These are phyloP conservation scores for Russula sp. DNA, from an alignment of 768 basidiomycete species.

Conservation along the genomic window DNA sequence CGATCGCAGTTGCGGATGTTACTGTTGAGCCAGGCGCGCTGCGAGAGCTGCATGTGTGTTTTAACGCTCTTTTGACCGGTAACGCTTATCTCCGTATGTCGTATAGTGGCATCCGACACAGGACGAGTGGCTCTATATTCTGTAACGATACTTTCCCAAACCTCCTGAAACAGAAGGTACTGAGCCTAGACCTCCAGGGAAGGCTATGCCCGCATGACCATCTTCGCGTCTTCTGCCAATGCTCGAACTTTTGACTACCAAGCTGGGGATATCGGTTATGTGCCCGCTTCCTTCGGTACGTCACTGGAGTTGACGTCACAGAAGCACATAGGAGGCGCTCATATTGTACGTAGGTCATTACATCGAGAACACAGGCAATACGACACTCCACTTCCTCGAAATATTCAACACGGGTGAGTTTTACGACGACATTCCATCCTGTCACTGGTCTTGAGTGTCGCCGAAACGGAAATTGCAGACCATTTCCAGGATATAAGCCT, in stretches of 20 bases:
- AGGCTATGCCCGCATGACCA: slow-evolving; percentile 46
- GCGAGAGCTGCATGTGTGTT: slow-evolving; percentile 50
- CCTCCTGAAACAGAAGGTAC: neutral
- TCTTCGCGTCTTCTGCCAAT: slow-evolving; percentile 47
- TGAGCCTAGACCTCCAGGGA: slow-evolving; percentile 32
- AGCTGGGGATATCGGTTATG: slow-evolving; percentile 56
- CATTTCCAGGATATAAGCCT: slow-evolving; percentile 29
- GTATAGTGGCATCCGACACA: slow-evolving; percentile 62
- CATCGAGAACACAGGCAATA: slow-evolving; percentile 37
- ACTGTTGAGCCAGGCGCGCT: slow-evolving; percentile 52
- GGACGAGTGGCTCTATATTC: slow-evolving; percentile 55
- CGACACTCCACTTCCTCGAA: slow-evolving; percentile 34
- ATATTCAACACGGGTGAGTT: slow-evolving; percentile 31
- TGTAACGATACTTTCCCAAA: slow-evolving; percentile 31
- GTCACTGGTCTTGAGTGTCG: neutral
- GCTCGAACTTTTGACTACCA: slow-evolving; percentile 55
- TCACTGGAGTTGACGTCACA: neutral
- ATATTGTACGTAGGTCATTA: slow-evolving; percentile 30
- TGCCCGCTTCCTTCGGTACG: slow-evolving; percentile 50
- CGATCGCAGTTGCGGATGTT: slow-evolving; percentile 50
- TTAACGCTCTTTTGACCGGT: neutral
- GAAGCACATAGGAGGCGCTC: neutral
- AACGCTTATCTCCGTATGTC: neutral
- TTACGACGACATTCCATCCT: neutral
- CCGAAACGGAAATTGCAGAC: slow-evolving; percentile 15